Evolutionary conservation across 805 yeast genomes (phyloP).

Genomic region (Candida verbasci): DNA sequence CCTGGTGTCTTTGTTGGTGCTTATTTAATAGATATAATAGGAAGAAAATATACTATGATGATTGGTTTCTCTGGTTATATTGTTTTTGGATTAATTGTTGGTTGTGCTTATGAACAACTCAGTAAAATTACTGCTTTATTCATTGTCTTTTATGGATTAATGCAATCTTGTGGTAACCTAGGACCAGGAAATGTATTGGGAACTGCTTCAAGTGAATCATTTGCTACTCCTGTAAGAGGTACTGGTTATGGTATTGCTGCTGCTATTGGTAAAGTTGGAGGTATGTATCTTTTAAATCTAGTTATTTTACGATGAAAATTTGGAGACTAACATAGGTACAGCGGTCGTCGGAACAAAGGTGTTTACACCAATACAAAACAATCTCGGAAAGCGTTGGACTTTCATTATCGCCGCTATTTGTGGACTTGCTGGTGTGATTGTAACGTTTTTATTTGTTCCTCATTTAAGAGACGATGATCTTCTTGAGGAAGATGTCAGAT

Average conservation of each 20-base stretch:
- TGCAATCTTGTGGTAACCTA: constrained; percentile 58
- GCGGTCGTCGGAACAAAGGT: constrained; percentile 79
- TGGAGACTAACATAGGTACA: no score
- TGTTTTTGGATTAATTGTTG: constrained; percentile 67
- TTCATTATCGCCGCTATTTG: constrained; percentile 75
- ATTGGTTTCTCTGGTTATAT: constrained; percentile 68
- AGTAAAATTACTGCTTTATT: constrained; percentile 57
- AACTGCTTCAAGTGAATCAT: constrained; percentile 57
- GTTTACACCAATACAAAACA: constrained; percentile 61
- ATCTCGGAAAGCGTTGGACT: constrained; percentile 69
- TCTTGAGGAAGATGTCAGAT: constrained; percentile 56
- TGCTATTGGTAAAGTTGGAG: constrained; percentile 75
- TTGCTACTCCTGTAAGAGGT: constrained; percentile 75
- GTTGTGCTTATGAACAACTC: constrained; percentile 56
- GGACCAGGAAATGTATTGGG: constrained; percentile 83
- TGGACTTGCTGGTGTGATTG: constrained; percentile 60
- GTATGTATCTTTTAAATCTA: no score
- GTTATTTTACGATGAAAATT: no score
- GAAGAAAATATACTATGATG: constrained; percentile 69
- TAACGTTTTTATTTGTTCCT: constrained; percentile 61
- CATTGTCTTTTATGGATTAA: constrained; percentile 67
- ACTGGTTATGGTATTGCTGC: constrained; percentile 73
- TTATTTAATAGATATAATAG: constrained; percentile 55
- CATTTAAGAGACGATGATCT: constrained; percentile 69
- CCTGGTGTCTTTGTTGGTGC: constrained; percentile 78